A percentile compares a stretch with the other conserved stretches of the same genome.
phyloP scores from a whole-genome alignment of 1,284 basidiomycete species.

The Flammula alnicola region DNA sequence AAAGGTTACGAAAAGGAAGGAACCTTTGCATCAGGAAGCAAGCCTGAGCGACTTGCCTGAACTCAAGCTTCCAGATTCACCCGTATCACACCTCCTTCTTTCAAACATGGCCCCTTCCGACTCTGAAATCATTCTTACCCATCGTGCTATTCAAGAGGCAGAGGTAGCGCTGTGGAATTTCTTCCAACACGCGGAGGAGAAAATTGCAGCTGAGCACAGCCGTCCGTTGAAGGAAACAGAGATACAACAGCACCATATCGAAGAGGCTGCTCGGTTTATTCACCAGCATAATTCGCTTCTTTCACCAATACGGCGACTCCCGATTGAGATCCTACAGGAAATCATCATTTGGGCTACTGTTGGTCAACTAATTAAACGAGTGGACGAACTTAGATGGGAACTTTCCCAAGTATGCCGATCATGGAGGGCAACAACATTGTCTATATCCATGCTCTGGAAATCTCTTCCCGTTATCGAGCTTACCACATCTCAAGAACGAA shows the following conservation, averaged over 20 bases:
- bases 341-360: constrained; percentile 15
- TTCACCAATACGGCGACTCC: constrained; percentile 21
- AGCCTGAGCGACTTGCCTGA: too few species aligned
- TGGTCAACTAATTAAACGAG: background rate
- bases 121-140: background rate
- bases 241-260: background rate
- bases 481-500: constrained; percentile 1
- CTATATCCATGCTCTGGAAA: constrained; percentile 16
- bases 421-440: constrained; percentile 18
- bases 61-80: background rate
- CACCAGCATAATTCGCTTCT: constrained; percentile 15
- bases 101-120: constrained; percentile 1
- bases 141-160: background rate
- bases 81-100: background rate
- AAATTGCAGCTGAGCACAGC: background rate
- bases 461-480: constrained; percentile 10
- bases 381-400: constrained; percentile 16
- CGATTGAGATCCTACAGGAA: constrained; percentile 21
- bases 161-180: too few species aligned
- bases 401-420: constrained; percentile 20
- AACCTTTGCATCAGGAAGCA: too few species aligned
- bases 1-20: too few species aligned
- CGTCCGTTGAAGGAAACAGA: background rate
- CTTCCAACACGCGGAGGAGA: too few species aligned
- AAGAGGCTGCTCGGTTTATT: constrained; percentile 7